Conservation (phyloP, 345 rosid species). For the Pistacia atlantica region DNA sequence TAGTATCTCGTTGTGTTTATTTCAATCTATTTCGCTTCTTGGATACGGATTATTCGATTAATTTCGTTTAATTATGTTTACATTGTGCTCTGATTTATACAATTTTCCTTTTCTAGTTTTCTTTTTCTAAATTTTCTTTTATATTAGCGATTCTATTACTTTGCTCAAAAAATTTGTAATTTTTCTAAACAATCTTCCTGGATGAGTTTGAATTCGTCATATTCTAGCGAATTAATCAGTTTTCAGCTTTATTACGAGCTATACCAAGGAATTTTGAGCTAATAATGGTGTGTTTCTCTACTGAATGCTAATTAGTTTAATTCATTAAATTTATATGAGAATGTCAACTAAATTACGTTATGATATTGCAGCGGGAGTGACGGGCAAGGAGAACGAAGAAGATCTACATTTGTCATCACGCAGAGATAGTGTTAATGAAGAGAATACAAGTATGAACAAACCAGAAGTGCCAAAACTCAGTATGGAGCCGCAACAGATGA, state of each 20-base stretch:
- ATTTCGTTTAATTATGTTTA: background rate
- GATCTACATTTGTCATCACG: constrained; percentile 21
- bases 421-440: constrained; percentile 42
- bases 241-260: background rate
- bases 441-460: constrained; percentile 49
- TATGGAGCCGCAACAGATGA: constrained; percentile 77
- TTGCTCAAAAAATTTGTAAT: background rate
- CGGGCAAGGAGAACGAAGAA: constrained; percentile 16
- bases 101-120: background rate
- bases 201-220: background rate
- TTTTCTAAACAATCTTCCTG: background rate
- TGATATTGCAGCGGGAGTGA: constrained; percentile 30
- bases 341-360: background rate
- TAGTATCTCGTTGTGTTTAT: background rate
- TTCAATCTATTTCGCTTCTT: background rate
- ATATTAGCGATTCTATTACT: background rate
- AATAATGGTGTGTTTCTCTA: background rate
- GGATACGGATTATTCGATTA: background rate
- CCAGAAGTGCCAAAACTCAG: constrained; percentile 51
- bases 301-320: background rate
- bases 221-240: background rate
- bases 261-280: background rate
- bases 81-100: background rate
- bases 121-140: background rate
- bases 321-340: background rate